Conservation (phyloP, 495 filamentous ascomycete genomes). For the Hypoxylon subgilvum region DNA sequence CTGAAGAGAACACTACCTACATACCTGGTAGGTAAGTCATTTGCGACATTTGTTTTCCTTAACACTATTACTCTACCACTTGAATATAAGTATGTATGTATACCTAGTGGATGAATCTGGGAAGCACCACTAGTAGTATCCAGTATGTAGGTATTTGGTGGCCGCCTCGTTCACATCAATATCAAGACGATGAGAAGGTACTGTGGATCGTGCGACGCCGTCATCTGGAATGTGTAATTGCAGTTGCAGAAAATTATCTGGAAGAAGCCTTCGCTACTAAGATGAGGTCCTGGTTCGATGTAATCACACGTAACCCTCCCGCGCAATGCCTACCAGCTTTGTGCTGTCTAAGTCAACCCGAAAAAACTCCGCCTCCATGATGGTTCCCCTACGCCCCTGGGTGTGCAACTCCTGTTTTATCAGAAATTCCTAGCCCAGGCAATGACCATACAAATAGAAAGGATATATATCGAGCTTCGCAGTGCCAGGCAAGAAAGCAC, state of each 20-base stretch:
- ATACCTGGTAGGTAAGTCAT: too few relatives aligned
- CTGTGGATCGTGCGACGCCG: background rate
- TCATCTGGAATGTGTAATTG: conserved; percentile 50
- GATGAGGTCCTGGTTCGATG: conserved; percentile 8
- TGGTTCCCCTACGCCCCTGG: conserved; percentile 7
- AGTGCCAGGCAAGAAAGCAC: conserved; percentile 12
- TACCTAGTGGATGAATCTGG: too few relatives aligned
- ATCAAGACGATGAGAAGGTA: background rate
- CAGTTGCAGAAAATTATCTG: background rate
- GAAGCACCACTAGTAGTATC: too few relatives aligned
- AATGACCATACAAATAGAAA: conserved; percentile 31
- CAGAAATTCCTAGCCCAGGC: conserved; percentile 19
- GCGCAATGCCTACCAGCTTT: conserved; percentile 19
- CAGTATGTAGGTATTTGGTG: too few relatives aligned
- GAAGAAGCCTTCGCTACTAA: background rate
- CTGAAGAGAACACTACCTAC: too few relatives aligned
- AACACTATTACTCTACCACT: too few relatives aligned
- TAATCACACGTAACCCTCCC: conserved; percentile 10
- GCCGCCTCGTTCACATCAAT: too few relatives aligned
- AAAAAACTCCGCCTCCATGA: conserved; percentile 22
- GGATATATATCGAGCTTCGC: conserved; percentile 19
- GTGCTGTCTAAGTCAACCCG: background rate
- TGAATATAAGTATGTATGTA: too few relatives aligned
- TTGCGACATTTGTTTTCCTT: too few relatives aligned
- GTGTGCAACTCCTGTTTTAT: conserved; percentile 26